phyloP scores from a whole-genome alignment of 495 filamentous ascomycete species.

The Talaromyces trachyspermus region DNA sequence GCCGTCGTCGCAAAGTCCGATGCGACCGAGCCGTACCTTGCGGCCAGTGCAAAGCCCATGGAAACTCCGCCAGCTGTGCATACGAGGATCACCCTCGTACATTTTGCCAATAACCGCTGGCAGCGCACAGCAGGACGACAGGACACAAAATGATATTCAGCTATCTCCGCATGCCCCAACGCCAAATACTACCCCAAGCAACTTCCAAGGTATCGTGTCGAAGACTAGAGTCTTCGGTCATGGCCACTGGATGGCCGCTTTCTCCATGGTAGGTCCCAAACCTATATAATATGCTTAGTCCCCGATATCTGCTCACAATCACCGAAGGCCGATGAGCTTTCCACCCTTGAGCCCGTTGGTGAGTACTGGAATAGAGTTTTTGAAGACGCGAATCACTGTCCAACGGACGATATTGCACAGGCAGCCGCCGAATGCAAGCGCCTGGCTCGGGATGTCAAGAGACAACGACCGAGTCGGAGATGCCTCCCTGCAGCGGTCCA shows the following conservation, averaged over 20 bases:
- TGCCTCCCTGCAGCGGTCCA: conserved; percentile 15
- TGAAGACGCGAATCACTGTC: conserved; percentile 12
- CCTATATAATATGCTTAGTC: neutral
- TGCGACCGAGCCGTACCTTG: conserved; percentile 17
- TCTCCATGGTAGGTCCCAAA: neutral
- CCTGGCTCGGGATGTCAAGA: conserved; percentile 19
- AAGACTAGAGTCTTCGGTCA: conserved; percentile 24
- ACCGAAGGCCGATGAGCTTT: conserved; percentile 20
- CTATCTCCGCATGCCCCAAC: neutral
- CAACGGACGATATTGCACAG: conserved; percentile 12
- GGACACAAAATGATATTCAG: neutral
- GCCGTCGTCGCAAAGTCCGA: conserved; percentile 18
- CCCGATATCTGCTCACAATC: conserved; percentile 11
- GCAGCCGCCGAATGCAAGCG: conserved; percentile 18
- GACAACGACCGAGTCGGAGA: conserved; percentile 15
- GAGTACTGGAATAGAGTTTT: conserved; percentile 16
- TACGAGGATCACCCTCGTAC: conserved; percentile 16
- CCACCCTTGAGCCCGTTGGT: conserved; percentile 13
- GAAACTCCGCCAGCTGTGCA: conserved; percentile 23
- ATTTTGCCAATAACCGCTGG: neutral
- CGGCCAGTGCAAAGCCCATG: conserved; percentile 10
- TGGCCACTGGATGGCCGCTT: conserved; percentile 24
- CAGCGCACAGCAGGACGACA: neutral
- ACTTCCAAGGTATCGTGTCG: conserved; percentile 16
- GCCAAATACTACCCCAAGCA: neutral